phyloP scores from a whole-genome alignment of 345 rosid genomes.

The Gynandropsis gynandra region DNA sequence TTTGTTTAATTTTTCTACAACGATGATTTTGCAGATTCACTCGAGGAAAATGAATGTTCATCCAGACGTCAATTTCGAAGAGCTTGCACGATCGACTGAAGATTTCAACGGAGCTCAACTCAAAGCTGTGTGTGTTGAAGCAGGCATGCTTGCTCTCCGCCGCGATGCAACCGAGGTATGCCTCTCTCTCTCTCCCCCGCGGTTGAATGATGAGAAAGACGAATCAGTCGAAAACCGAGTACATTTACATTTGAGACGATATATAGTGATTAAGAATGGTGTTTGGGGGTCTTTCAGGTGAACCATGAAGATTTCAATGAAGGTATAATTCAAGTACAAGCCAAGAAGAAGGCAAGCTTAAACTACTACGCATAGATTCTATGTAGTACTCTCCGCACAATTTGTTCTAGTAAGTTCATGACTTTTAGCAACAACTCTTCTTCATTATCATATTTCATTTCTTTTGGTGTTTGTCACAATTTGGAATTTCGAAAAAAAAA shows the following conservation, averaged over 20 bases:
- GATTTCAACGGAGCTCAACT: constrained; percentile 98
- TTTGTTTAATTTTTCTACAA: neutral
- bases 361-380: constrained; percentile 72
- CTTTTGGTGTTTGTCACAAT: too few species aligned
- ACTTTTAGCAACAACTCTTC: too few species aligned
- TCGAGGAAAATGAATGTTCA: constrained; percentile 99
- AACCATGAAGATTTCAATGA: constrained; percentile 98
- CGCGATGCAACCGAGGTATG: constrained; percentile 96
- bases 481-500: too few species aligned
- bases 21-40: constrained; percentile 55
- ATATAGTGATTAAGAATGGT: neutral
- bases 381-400: neutral
- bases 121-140: constrained; percentile 98
- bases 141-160: constrained; percentile 98
- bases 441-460: too few species aligned
- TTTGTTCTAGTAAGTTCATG: too few species aligned
- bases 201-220: too few species aligned
- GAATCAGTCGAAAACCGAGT: too few species aligned
- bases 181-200: constrained; percentile 1
- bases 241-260: neutral
- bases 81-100: constrained; percentile 95
- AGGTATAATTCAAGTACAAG: constrained; percentile 98
- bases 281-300: constrained; percentile 42
- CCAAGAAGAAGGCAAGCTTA: constrained; percentile 98
- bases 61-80: constrained; percentile 95